Evolutionary conservation across 345 rosid genomes (phyloP), one percentile per base, ranked within the genome.

Genomic region (Hypericum perforatum): DNA sequence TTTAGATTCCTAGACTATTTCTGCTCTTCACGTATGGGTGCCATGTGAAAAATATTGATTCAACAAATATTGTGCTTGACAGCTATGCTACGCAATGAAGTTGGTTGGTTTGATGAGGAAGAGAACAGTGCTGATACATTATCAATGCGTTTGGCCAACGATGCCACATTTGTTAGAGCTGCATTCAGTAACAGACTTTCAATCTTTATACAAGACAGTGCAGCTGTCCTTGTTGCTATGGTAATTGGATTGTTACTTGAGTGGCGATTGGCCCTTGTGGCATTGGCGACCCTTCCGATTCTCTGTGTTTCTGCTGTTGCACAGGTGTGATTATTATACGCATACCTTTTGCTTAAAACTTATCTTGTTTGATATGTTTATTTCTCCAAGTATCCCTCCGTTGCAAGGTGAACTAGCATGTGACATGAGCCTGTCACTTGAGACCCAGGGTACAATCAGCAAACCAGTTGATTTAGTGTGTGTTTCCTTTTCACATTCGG

Each of bases 121-220:
- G 99, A 89, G 29, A 94, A 94, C 54, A 89, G 87, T 74, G 91
- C 94, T 7, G 99, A 94, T 66, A 85, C 86, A 32, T 65, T 94
- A 63, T 94, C 99, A 59, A 94, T 94, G 99, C 97, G 92, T 60
- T 72, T 94, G 75, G 99, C 99, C 44, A 94, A 94, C 82, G 99
- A 94, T 79, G 99, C 99, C 67, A 94, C 97, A 43, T 94, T 88
- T 72, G 99, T 89, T 39, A 72, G 99, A 50, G 99, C 99, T 48
- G 89, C 99, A 64, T 94, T 94, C 67, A 94, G 99, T 73, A 94
- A 94, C 63, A 80, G 99, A 22, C 97, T 94, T 77, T 94, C 97
- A 8, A 94, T 94, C 67, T 89, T 94, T 65, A 76, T 94, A 67
- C 99, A 94, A 78, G 99, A 94, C 58, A 76, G 87, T 79, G 72